phyloP scores from a whole-genome alignment of 2,329 filamentous ascomycete genomes.

The Amesomyces nigricolor region DNA sequence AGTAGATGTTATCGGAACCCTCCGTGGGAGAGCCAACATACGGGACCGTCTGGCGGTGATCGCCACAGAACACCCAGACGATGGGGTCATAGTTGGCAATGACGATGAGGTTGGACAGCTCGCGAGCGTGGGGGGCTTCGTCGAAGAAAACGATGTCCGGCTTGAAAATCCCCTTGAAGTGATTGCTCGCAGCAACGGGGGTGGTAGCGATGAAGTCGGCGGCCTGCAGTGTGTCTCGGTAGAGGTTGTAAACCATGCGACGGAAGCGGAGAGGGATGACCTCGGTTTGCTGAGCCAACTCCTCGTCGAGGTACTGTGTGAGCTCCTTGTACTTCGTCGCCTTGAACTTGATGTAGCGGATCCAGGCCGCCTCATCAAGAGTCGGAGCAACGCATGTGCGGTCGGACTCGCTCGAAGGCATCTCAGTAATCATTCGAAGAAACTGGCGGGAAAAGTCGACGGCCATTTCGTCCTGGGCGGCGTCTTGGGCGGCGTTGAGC shows the following conservation, averaged over 20 bases:
- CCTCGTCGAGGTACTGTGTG: background rate
- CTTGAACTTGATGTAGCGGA: conserved; percentile 3
- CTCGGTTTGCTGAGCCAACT: conserved; percentile 3
- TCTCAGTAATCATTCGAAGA: background rate
- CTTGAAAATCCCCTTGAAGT: conserved; percentile 13
- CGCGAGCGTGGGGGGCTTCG: conserved; percentile 12
- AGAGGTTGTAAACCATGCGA: conserved; percentile 3
- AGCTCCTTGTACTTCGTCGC: background rate
- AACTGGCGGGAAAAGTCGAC: conserved; percentile 15
- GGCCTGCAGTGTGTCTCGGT: conserved; percentile 6
- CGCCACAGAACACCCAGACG: conserved; percentile 14
- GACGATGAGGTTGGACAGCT: conserved; percentile 12
- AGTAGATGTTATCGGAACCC: conserved; percentile 1
- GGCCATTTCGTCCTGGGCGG: background rate
- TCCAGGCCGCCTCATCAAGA: conserved; percentile 14
- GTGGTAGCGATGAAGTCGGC: conserved; percentile 19
- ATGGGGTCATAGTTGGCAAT: conserved; percentile 16
- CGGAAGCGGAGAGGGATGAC: conserved; percentile 4
- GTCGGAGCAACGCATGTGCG: conserved; percentile 1
- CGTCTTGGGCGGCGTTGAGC: conserved; percentile 10
- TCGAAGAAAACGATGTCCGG: conserved; percentile 15
- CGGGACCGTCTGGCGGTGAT: conserved; percentile 11
- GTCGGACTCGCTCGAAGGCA: background rate
- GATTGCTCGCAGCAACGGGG: conserved; percentile 9
- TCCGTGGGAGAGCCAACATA: conserved; percentile 7